Evolutionary conservation across 192 early-diverging fungal genomes (phyloP).

Genomic region (Pilaira anomala): DNA sequence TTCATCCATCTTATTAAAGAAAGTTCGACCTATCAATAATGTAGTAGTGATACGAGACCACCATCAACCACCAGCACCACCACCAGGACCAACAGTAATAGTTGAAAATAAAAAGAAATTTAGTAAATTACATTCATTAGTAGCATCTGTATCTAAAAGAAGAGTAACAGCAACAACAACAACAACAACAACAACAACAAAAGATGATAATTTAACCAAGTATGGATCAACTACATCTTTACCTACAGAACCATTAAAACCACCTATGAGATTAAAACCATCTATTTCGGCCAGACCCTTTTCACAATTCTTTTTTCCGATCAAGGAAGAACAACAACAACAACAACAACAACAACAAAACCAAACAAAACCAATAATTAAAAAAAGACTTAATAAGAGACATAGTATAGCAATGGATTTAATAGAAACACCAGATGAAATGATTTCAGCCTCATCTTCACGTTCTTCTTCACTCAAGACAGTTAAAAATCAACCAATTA

Average conservation of each 20-base stretch:
- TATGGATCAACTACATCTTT: not conserved
- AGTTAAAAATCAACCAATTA: not conserved
- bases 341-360: not conserved
- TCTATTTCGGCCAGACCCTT: conserved; percentile 4
- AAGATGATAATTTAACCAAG: not conserved
- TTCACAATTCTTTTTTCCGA: conserved; percentile 15
- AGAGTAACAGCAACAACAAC: not conserved
- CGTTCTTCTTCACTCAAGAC: conserved; percentile 8
- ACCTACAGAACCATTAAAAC: not conserved
- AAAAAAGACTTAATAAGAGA: not conserved
- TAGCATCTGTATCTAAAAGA: conserved; percentile 14
- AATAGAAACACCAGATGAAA: not conserved
- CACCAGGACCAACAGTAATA: not conserved
- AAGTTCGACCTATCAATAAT: conserved; percentile 5
- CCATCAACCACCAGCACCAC: too few relatives aligned
- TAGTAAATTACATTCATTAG: conserved; percentile 13
- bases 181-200: not conserved
- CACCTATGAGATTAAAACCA: not conserved
- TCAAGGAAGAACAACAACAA: not conserved
- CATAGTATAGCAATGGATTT: not conserved
- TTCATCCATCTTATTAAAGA: conserved; percentile 14
- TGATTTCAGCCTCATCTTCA: not conserved
- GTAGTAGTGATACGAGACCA: too few relatives aligned
- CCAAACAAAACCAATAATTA: not conserved
- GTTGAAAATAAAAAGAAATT: conserved; percentile 1